Percentiles rank a stretch among this genome's conserved stretches.
phyloP scores from a whole-genome alignment of 2,329 filamentous ascomycete species.

The Huntiella decipiens region DNA sequence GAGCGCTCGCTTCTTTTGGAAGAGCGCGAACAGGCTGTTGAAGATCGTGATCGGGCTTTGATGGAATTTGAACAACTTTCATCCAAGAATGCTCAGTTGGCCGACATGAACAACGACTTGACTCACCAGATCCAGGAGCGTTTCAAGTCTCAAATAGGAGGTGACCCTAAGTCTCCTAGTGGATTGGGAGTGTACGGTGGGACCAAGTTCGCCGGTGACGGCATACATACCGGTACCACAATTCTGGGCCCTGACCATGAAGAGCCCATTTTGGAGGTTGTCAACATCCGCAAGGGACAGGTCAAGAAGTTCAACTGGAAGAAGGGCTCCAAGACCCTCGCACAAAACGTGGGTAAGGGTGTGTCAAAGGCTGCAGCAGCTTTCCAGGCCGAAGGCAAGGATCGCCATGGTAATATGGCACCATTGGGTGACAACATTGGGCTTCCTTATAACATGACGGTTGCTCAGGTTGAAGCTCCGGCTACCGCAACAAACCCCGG shows the following conservation, averaged over 20 bases:
- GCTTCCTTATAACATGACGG: conserved; percentile 51
- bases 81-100: conserved; percentile 81
- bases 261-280: conserved; percentile 52
- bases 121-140: conserved; percentile 86
- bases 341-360: conserved; percentile 84
- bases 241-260: conserved; percentile 46
- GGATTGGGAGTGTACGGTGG: conserved; percentile 39
- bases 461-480: conserved; percentile 33
- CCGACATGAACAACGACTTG: conserved; percentile 87
- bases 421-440: conserved; percentile 46
- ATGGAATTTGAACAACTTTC: conserved; percentile 92
- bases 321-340: conserved; percentile 83
- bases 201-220: conserved; percentile 28
- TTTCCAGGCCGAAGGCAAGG: conserved; percentile 37
- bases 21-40: conserved; percentile 63
- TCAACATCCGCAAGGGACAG: conserved; percentile 87
- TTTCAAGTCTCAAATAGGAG: conserved; percentile 57
- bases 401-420: conserved; percentile 28
- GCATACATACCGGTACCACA: conserved; percentile 28
- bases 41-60: conserved; percentile 79
- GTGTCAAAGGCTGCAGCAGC: conserved; percentile 80
- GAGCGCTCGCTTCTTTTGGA: conserved; percentile 70
- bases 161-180: conserved; percentile 28
- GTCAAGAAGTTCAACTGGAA: conserved; percentile 98
- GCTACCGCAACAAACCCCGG: conserved; percentile 14